Evolutionary conservation across 148 eudicot genomes (phyloP).

Genomic region (Polygonum aviculare): DNA sequence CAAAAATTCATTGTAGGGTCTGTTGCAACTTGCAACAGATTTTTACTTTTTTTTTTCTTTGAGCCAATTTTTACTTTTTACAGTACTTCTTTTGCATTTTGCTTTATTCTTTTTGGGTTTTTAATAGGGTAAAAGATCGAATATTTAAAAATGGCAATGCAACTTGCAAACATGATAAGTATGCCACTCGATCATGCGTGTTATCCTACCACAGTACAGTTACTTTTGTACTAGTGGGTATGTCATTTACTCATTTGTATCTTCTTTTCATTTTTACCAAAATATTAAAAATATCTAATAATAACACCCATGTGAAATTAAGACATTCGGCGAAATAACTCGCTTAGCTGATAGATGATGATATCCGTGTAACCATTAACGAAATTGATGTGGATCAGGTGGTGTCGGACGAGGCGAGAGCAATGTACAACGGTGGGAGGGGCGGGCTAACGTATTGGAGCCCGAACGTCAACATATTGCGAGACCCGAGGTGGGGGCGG

Average conservation of each 20-base stretch:
- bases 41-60: not conserved
- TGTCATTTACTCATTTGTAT: not conserved
- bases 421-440: conserved; percentile 90
- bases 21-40: not conserved
- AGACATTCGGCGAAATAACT: too few relatives aligned
- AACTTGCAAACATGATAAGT: not conserved
- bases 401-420: conserved; percentile 91
- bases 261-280: too few relatives aligned
- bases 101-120: not conserved
- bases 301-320: too few relatives aligned
- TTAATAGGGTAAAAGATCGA: not conserved
- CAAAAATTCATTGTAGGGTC: not conserved
- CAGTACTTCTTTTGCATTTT: not conserved
- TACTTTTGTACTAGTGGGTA: not conserved
- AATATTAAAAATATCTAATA: too few relatives aligned
- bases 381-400: conserved; percentile 29
- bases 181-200: not conserved
- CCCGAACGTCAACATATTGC: conserved; percentile 78
- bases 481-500: conserved; percentile 97
- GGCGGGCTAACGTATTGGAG: conserved; percentile 90
- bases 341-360: too few relatives aligned
- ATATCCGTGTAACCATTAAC: too few relatives aligned
- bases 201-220: not conserved
- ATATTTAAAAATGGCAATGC: not conserved
- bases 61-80: not conserved